phyloP scores from a whole-genome alignment of 1,284 basidiomycete species.

The Trichosporon sp. region DNA sequence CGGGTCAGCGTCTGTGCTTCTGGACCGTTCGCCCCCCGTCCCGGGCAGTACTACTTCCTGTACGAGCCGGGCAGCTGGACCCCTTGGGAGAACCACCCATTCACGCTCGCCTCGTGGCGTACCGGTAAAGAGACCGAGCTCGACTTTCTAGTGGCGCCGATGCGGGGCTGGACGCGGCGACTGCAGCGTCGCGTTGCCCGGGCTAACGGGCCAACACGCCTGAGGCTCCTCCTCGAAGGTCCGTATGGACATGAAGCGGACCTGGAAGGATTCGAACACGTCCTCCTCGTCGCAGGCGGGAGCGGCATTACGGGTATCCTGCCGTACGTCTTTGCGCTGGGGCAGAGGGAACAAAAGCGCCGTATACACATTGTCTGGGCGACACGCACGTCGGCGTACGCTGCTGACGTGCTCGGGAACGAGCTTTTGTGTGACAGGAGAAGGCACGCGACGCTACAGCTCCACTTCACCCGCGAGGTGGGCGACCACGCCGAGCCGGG shows the following conservation, averaged over 20 bases:
- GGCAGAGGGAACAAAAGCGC: background rate
- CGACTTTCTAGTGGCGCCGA: slow-evolving; percentile 27
- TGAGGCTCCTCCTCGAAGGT: slow-evolving; percentile 29
- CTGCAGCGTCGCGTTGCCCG: slow-evolving; percentile 3
- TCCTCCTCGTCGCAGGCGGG: slow-evolving; percentile 30
- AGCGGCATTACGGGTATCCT: slow-evolving; percentile 30
- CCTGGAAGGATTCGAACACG: slow-evolving; percentile 18
- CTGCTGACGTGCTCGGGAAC: slow-evolving; percentile 24
- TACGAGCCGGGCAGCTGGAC: slow-evolving; percentile 24
- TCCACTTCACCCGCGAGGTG: slow-evolving; percentile 12
- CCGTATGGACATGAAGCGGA: slow-evolving; percentile 31
- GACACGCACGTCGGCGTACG: slow-evolving; percentile 23
- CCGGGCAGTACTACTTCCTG: slow-evolving; percentile 32
- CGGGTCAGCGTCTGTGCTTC: slow-evolving; percentile 23
- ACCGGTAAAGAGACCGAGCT: slow-evolving; percentile 11
- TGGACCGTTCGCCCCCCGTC: slow-evolving; percentile 14
- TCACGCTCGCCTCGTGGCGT: slow-evolving; percentile 26
- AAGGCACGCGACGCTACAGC: background rate
- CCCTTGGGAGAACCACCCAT: slow-evolving; percentile 34
- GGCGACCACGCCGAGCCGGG: no score
- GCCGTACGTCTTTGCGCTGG: slow-evolving; percentile 24
- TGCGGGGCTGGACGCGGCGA: slow-evolving; percentile 22
- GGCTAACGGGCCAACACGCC: background rate
- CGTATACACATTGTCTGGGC: slow-evolving; percentile 26
- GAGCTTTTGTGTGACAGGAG: slow-evolving; percentile 17